phyloP scores from a whole-genome alignment of 179 eudicot genomes.

The Pouteria campechiana region DNA sequence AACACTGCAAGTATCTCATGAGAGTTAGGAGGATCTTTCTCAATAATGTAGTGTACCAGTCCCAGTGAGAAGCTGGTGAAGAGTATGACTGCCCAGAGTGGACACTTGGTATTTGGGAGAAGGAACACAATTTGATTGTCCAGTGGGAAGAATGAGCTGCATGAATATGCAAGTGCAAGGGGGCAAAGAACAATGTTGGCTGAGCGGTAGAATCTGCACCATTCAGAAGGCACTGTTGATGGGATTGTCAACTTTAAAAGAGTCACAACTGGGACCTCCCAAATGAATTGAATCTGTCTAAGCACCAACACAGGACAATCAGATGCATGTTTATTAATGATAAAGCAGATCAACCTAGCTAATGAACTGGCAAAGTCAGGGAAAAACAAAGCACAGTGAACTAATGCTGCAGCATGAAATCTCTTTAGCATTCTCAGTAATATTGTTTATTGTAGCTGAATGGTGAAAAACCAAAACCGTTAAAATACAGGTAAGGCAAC shows the following conservation, averaged over 20 bases:
- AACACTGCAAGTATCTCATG: slow-evolving; percentile 50
- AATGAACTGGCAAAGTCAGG: too few relatives aligned
- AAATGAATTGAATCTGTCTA: too few relatives aligned
- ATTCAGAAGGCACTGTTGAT: slow-evolving; percentile 50
- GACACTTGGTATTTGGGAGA: slow-evolving; percentile 46
- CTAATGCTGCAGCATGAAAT: too few relatives aligned
- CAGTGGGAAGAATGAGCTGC: slow-evolving; percentile 73
- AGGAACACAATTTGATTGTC: slow-evolving; percentile 60
- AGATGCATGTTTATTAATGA: too few relatives aligned
- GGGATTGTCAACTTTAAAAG: slow-evolving; percentile 83
- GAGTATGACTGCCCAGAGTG: slow-evolving; percentile 66
- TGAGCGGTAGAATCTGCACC: slow-evolving; percentile 82
- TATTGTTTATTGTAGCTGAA: too few relatives aligned
- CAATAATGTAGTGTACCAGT: slow-evolving; percentile 51
- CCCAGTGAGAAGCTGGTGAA: slow-evolving; percentile 66
- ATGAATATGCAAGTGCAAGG: slow-evolving; percentile 65
- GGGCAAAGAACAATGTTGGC: slow-evolving; percentile 93
- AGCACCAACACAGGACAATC: too few relatives aligned
- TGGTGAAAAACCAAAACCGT: too few relatives aligned
- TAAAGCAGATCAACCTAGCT: too few relatives aligned
- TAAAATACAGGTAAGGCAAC: too few relatives aligned
- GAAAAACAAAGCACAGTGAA: too few relatives aligned
- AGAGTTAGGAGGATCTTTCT: slow-evolving; percentile 77
- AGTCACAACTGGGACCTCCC: slow-evolving; percentile 71
- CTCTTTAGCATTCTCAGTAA: too few relatives aligned